These are phyloP conservation scores for Claviceps arundinis DNA, from an alignment of 2,329 filamentous ascomycete species.

Conservation along the genomic window DNA sequence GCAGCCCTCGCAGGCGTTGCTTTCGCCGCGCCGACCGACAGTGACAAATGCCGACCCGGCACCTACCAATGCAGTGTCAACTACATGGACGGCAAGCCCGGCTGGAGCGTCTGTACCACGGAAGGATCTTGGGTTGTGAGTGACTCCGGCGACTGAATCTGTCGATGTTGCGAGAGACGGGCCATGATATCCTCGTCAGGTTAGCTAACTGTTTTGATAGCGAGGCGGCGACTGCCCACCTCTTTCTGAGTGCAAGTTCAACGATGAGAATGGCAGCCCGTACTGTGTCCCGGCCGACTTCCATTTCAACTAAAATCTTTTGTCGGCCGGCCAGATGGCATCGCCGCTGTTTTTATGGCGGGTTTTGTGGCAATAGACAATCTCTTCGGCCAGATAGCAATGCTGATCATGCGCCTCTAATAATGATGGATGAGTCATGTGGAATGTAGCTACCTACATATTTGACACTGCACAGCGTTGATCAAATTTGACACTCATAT, in stretches of 20 bases:
- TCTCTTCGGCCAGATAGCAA: no score
- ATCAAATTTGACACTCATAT: neutral
- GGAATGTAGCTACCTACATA: neutral
- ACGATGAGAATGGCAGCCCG: constrained; percentile 20
- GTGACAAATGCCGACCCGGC: constrained; percentile 14
- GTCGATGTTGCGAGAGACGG: neutral
- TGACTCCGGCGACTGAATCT: neutral
- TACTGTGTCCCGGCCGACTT: constrained; percentile 24
- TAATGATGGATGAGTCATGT: neutral
- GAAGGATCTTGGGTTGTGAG: constrained; percentile 20
- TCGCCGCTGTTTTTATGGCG: neutral
- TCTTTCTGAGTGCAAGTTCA: constrained; percentile 24
- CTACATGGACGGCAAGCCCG: constrained; percentile 2
- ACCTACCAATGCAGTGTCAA: constrained; percentile 20
- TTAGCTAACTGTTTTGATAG: constrained; percentile 9
- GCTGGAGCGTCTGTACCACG: constrained; percentile 23
- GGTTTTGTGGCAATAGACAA: neutral
- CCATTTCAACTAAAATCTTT: neutral
- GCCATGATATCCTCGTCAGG: neutral
- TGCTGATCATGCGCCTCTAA: no score
- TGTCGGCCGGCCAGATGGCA: constrained; percentile 1
- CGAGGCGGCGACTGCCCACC: constrained; percentile 21
- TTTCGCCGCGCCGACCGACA: constrained; percentile 6
- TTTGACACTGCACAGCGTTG: neutral
- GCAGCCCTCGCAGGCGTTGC: constrained; percentile 10